Percentiles rank a stretch among this genome's conserved stretches.
Conservation (phyloP, 1,284 basidiomycete genomes). For the Malassezia japonica region DNA sequence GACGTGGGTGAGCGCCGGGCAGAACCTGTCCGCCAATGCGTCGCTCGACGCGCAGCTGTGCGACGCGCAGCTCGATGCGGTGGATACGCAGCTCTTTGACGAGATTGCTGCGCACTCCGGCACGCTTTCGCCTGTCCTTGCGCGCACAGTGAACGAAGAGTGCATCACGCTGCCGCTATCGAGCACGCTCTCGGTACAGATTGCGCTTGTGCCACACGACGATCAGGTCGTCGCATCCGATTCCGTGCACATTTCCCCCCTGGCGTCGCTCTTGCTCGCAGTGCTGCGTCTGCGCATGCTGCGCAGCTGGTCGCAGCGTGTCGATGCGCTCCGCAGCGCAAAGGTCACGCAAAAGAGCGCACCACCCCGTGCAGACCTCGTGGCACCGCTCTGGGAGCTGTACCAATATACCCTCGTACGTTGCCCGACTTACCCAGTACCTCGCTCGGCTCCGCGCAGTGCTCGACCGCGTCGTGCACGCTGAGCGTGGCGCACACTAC, state of each 20-base stretch:
- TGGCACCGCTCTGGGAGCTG: conserved; percentile 13
- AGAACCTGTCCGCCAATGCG: conserved; percentile 9
- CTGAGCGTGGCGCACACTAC: not conserved
- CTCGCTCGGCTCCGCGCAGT: conserved; percentile 9
- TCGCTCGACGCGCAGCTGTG: conserved; percentile 28
- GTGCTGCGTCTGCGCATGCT: conserved; percentile 17
- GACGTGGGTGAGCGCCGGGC: conserved; percentile 20
- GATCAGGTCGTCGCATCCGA: not conserved
- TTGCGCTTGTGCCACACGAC: conserved; percentile 17
- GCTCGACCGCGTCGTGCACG: not conserved
- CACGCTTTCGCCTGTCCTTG: conserved; percentile 19
- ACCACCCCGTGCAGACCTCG: not conserved
- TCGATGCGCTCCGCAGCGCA: not conserved
- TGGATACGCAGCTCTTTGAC: conserved; percentile 29
- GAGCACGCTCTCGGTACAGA: conserved; percentile 11
- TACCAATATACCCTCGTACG: conserved; percentile 18
- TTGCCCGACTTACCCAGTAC: not conserved
- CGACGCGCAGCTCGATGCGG: conserved; percentile 26
- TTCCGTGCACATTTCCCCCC: conserved; percentile 13
- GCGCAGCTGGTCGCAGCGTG: conserved; percentile 8
- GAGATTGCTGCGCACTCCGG: conserved; percentile 26
- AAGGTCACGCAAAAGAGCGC: not conserved
- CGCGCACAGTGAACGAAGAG: conserved; percentile 18
- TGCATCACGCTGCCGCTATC: conserved; percentile 16
- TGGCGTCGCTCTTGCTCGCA: conserved; percentile 11